Base-by-base conservation (phyloP, 2,329 filamentous ascomycete genomes). In the Talaromyces rugulosus region DNA sequence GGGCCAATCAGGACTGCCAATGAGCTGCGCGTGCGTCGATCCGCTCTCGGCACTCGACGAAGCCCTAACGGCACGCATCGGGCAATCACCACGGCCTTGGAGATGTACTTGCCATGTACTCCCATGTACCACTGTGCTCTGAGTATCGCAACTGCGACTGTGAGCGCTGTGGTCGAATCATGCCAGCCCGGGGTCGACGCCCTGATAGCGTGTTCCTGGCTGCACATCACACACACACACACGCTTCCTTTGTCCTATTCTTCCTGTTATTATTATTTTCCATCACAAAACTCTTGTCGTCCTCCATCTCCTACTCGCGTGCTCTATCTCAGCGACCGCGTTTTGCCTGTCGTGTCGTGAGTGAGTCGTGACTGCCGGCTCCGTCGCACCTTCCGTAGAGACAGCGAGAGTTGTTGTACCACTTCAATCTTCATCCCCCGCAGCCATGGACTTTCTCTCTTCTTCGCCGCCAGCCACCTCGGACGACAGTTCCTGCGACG, bases 361-460 rank as follows among this genome's bases (percentile, higher is more conserved):
- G n/a, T 14, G n/a, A 56, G 59, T 31, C 44, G 44, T 27, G 44
- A 23, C 42, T 18, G 42, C 14, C n/a, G 23, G 44, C 23, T 47
- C 18, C 44, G 44, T 47, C 40, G 59, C 42, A 16, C 54, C 44
- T 53, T 18, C 23, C 55, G 27, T 23, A n/a, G 18, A 56, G 34
- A 27, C 36, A 27, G 27, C 3, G 4, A 12, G 23, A 23, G 23
- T 23, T 23, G 23, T 47, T 30, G 31, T 33, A 31, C 52, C n/a
- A 33, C 42, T 18, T 7, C n/a, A 44, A 12, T 50, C 28, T 40
- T 18, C 6, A 54, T 34, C 27, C 47, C 7, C 40, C 31, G 44
- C 42, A 12, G 54, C 28, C 16, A 69, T 71, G 68, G 69, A 70
- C 36, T 60, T 64, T 27, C 60, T 68, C 12, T 66, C 66, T 16